Conservation (phyloP, 768 basidiomycete species). For the Favolaschia claudopus region DNA sequence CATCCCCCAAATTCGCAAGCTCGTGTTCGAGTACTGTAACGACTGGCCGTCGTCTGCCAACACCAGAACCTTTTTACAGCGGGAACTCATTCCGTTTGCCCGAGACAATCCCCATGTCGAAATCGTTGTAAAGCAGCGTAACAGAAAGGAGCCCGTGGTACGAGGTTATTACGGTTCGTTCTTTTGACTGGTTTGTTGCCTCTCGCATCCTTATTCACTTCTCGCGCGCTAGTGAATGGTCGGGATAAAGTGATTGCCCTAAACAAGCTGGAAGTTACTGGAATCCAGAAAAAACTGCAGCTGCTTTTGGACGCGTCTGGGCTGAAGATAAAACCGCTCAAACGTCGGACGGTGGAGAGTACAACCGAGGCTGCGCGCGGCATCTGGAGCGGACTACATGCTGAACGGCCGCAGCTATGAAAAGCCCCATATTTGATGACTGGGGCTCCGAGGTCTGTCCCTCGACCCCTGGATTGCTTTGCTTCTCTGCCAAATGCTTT, state of each 20-base stretch:
- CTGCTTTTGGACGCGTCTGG: constrained; percentile 89
- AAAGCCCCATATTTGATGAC: constrained; percentile 24
- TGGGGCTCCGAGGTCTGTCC: constrained; percentile 21
- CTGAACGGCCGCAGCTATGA: constrained; percentile 65
- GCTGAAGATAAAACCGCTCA: constrained; percentile 82
- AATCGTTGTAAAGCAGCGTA: constrained; percentile 66
- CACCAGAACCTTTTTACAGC: constrained; percentile 73
- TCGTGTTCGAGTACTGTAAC: constrained; percentile 91
- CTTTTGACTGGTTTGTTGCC: constrained; percentile 22
- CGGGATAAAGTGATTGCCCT: constrained; percentile 89
- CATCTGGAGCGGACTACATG: constrained; percentile 91
- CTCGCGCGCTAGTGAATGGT: constrained; percentile 91
- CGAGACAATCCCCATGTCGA: constrained; percentile 75
- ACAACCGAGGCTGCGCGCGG: constrained; percentile 83
- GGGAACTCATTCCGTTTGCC: constrained; percentile 70
- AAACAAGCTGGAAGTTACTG: constrained; percentile 75
- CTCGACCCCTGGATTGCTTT: constrained; percentile 22
- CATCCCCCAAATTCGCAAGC: constrained; percentile 80
- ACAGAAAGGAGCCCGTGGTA: constrained; percentile 68
- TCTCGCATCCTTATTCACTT: constrained; percentile 29
- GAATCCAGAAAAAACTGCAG: constrained; percentile 79
- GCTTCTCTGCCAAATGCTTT: constrained; percentile 17
- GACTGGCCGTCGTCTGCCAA: constrained; percentile 79
- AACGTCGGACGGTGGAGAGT: constrained; percentile 79
- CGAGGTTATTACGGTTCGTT: constrained; percentile 83